Base-by-base conservation (phyloP, 805 yeast species). In the Starmerella geochares region DNA sequence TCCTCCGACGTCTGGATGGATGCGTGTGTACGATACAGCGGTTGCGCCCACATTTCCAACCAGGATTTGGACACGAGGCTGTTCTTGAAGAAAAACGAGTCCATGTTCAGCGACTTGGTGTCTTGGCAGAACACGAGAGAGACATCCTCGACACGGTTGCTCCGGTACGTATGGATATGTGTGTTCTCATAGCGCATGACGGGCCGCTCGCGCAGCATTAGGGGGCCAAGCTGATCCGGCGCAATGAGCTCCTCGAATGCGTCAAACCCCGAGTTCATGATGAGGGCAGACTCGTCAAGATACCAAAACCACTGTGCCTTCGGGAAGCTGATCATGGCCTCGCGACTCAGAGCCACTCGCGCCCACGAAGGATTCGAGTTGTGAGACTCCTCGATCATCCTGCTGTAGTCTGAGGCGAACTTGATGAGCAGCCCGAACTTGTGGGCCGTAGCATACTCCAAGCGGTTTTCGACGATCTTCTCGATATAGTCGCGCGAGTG, bases 281-380 rank as follows among this genome's bases (percentile, higher is more conserved):
- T 79, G 47, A 86, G 66, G 0, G 90, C 79, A 60, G 81, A 79
- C 42, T 58, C 62, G 63, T 86, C 95, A 39, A 92, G 62, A 61
- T 79, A 88, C 92, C 96, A 85, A 61, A 88, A 81, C 72, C 86
- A 83, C 63, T 85, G 79, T n/a, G 96, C 83, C 43, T 80, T 71
- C 1, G 97, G 97, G 70, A 87, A 87, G 0, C 95, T 92, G 64
- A 77, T 78, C 81, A 90, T 79, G n/a, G 97, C 96, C 38, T 88
- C 92, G 53, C 94, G 75, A 62, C 86, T 64, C 36, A 80, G 64
- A 50, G 76, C 75, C 25, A 81, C 60, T 55, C 80, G 77, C 28
- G 78, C 74, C 92, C 94, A 84, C 25, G 78, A 55, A 38, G 48
- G 60, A n/a, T 51, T 40, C 35, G 54, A 54, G 48, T 53, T 50